Conservation (phyloP, 116 monocot species). For the Trichopus zeylanicus region DNA sequence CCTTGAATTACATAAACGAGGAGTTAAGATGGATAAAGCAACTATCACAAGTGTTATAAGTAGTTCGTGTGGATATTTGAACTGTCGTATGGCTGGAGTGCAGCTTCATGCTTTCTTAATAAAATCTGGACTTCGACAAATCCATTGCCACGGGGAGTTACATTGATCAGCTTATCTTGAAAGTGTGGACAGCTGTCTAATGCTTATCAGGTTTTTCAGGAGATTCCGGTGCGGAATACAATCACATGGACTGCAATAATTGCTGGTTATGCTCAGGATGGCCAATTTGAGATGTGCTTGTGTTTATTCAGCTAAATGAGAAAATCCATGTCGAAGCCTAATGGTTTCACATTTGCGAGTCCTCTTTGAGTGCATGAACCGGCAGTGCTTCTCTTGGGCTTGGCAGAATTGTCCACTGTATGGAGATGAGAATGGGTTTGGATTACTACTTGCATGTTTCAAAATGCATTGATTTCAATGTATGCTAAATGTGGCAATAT, state of each 20-base stretch:
- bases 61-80: constrained; percentile 18
- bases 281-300: constrained; percentile 21
- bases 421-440: constrained; percentile 29
- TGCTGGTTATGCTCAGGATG: constrained; percentile 27
- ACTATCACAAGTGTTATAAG: constrained; percentile 11
- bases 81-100: constrained; percentile 8
- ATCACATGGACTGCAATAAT: constrained; percentile 46
- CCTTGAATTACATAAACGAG: constrained; percentile 19
- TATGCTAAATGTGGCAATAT: constrained; percentile 45
- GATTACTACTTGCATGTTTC: constrained; percentile 26
- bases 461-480: constrained; percentile 53
- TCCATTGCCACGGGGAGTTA: constrained; percentile 18
- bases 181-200: constrained; percentile 19
- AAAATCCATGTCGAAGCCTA: constrained; percentile 20
- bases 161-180: constrained; percentile 39
- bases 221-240: constrained; percentile 20
- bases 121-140: constrained; percentile 18
- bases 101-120: constrained; percentile 36
- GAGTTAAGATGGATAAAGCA: constrained; percentile 7
- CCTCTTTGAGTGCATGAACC: constrained; percentile 39
- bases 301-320: constrained; percentile 28
- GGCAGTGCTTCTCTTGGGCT: constrained; percentile 28
- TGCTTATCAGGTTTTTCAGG: constrained; percentile 27
- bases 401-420: constrained; percentile 33
- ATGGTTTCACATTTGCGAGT: constrained; percentile 47